Evolutionary conservation across 2,329 filamentous ascomycete species (phyloP), one percentile per base, ranked within the genome.

Genomic region (Pyricularia pennisetigena): DNA sequence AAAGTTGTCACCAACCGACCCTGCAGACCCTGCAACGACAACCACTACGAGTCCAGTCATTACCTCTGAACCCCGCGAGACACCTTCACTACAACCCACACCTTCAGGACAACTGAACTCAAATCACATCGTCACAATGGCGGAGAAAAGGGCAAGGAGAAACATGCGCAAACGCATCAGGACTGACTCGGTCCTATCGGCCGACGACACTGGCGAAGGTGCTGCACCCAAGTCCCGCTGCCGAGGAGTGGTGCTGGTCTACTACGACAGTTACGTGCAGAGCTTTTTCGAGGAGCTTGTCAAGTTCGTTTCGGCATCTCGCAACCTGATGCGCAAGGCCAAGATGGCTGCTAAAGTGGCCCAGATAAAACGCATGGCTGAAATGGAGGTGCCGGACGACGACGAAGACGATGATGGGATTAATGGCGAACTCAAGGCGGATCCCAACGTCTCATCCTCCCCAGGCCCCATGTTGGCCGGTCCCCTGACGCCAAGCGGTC

Each of bases 181-280:
- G 67, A 82, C 83, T 14, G 79, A 83, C 28, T 87, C 85, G 0
- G 78, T 86, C 72, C 72, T 82, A 66, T 86, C 84, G 61, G 80
- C 78, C 49, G n/a, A 26, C 12, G n/a, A 61, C 2, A 61, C n/a
- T 26, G 57, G n/a, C 3, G 83, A 85, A 49, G 78, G 77, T 12
- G 76, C 79, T 2, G 76, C 81, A 0, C 77, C 81, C 12, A 86
- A 87, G 70, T 90, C 90, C 75, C 88, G 91, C 68, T 88, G 88
- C 3, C 86, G 90, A 71, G 89, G 85, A 69, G 90, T 92, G 83
- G 89, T 94, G 64, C 89, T 95, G 59, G 91, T 97, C n/a, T 94
- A 93, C 78, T 97, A 97, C 76, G 94, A 97, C 75, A 92, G 90
- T 72, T 89, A 92, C 70, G 89, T 96, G 3, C 93, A 97, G 75